Conservation (phyloP, 2,329 filamentous ascomycete species). For the Aspergillus alliaceus region DNA sequence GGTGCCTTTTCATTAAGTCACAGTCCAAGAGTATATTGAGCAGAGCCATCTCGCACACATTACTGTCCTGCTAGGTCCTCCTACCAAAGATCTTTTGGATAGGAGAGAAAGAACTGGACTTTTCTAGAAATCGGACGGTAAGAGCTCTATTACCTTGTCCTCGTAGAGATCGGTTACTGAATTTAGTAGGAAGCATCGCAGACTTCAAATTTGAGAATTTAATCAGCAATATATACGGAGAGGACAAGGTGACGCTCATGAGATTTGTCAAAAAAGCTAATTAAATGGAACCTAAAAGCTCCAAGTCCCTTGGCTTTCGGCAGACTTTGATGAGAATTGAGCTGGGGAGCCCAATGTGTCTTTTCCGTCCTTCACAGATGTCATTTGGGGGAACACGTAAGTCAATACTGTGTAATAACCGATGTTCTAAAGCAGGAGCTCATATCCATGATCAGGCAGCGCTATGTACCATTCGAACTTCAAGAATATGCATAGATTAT, state of each 20-base stretch:
- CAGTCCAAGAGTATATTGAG: conserved; percentile 27
- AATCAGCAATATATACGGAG: conserved; percentile 19
- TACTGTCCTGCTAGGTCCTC: conserved; percentile 29
- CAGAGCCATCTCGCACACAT: conserved; percentile 33
- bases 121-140: conserved; percentile 14
- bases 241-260: conserved; percentile 33
- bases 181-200: background rate
- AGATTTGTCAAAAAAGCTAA: conserved; percentile 31
- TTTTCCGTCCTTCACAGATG: too few relatives aligned
- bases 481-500: too few relatives aligned
- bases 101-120: conserved; percentile 20
- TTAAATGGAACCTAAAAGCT: conserved; percentile 32
- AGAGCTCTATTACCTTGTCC: background rate
- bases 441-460: too few relatives aligned
- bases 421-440: too few relatives aligned
- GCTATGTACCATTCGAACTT: too few relatives aligned
- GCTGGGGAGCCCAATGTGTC: too few relatives aligned
- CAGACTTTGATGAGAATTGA: background rate
- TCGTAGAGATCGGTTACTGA: background rate
- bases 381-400: too few relatives aligned
- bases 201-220: conserved; percentile 15
- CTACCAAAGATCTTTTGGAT: conserved; percentile 30
- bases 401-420: too few relatives aligned
- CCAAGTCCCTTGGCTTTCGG: conserved; percentile 34
- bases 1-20: conserved; percentile 16